Conservation (phyloP, 768 basidiomycete genomes). For the Lentinula sp. region DNA sequence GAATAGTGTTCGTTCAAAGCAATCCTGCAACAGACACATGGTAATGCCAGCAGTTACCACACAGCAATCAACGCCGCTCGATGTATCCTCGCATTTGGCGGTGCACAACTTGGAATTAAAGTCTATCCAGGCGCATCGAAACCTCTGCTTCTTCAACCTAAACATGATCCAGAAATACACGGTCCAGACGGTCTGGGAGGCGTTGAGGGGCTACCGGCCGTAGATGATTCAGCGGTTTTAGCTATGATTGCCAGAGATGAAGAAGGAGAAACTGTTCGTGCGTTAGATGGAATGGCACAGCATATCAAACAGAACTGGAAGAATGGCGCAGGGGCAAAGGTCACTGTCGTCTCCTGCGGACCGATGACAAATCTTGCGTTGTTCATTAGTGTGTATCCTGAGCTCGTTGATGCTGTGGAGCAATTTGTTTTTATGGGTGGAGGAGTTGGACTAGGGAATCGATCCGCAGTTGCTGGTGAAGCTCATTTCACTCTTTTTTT, state of each 20-base stretch:
- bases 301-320: constrained; percentile 53
- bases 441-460: constrained; percentile 80
- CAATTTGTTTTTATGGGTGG: constrained; percentile 89
- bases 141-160: constrained; percentile 59
- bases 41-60: constrained; percentile 60
- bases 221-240: constrained; percentile 41
- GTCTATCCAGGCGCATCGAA: constrained; percentile 67
- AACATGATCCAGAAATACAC: constrained; percentile 74
- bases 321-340: constrained; percentile 50
- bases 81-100: constrained; percentile 65
- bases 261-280: constrained; percentile 39
- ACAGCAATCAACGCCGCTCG: constrained; percentile 72
- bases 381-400: constrained; percentile 51
- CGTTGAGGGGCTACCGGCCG: constrained; percentile 65
- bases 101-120: constrained; percentile 47
- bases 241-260: constrained; percentile 39
- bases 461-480: constrained; percentile 66
- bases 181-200: constrained; percentile 81
- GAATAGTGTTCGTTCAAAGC: no score
- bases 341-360: constrained; percentile 70
- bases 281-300: constrained; percentile 64
- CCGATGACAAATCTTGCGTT: constrained; percentile 82
- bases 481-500: not conserved
- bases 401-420: constrained; percentile 49
- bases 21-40: constrained; percentile 56